phyloP scores from a whole-genome alignment of 805 yeast species.

The Yamadazyma endophytica region DNA sequence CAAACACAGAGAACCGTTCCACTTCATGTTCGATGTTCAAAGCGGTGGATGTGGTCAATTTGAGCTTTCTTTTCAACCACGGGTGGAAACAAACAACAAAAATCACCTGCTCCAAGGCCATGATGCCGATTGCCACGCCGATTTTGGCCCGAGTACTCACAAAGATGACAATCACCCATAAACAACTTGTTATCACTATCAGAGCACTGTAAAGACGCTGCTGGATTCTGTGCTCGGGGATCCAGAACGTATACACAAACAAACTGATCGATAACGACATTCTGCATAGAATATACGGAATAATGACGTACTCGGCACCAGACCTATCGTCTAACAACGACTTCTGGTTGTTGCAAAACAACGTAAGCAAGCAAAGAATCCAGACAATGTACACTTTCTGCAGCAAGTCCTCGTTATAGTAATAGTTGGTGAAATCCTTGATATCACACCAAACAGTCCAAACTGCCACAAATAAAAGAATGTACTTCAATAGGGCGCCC shows the following conservation, averaged over 20 bases:
- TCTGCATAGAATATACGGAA: slow-evolving; percentile 47
- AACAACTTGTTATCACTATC: slow-evolving; percentile 28
- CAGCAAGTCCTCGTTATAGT: slow-evolving; percentile 55
- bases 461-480: slow-evolving; percentile 52
- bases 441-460: slow-evolving; percentile 65
- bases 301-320: slow-evolving; percentile 42
- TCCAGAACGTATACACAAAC: slow-evolving; percentile 39
- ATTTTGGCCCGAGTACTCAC: slow-evolving; percentile 43
- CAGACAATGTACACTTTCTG: slow-evolving; percentile 52
- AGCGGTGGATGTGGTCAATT: slow-evolving; percentile 51
- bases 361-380: slow-evolving; percentile 46
- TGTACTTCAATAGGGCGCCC: slow-evolving; percentile 41
- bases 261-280: slow-evolving; percentile 30
- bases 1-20: slow-evolving; percentile 56
- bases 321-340: slow-evolving; percentile 30
- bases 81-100: slow-evolving; percentile 46
- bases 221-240: slow-evolving; percentile 50
- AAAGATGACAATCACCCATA: slow-evolving; percentile 54
- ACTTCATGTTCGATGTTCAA: slow-evolving; percentile 65
- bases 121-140: slow-evolving; percentile 38
- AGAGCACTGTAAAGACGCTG: slow-evolving; percentile 34
- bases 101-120: slow-evolving; percentile 37
- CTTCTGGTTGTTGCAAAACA: slow-evolving; percentile 48
- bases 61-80: slow-evolving; percentile 36
- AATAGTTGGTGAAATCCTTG: slow-evolving; percentile 60